Percentiles rank a stretch among this genome's conserved stretches.
Evolutionary conservation across 495 filamentous ascomycete species (phyloP).

Genomic region (Penicillium egyptiacum): DNA sequence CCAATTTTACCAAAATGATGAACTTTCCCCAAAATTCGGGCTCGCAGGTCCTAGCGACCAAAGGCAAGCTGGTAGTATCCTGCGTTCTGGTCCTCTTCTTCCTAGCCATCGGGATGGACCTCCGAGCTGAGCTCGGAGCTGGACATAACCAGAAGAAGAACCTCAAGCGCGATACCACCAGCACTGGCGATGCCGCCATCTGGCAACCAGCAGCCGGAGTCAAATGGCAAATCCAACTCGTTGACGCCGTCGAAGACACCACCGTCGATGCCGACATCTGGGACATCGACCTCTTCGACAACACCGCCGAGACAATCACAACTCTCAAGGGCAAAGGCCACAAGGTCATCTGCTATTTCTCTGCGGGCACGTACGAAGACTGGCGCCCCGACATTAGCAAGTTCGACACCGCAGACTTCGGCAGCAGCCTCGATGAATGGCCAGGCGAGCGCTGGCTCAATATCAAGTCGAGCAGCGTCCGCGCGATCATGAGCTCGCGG

Average conservation of each 20-base stretch:
- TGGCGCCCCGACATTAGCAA: slow-evolving; percentile 55
- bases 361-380: slow-evolving; percentile 63
- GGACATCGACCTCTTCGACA: slow-evolving; percentile 19
- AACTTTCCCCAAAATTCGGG: background rate
- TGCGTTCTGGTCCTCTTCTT: slow-evolving; percentile 9
- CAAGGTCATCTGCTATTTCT: slow-evolving; percentile 74
- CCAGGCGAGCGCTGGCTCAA: slow-evolving; percentile 67
- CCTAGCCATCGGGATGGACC: slow-evolving; percentile 6
- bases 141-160: slow-evolving; percentile 2
- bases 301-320: slow-evolving; percentile 13
- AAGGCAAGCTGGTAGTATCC: background rate
- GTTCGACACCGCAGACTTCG: slow-evolving; percentile 55
- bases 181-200: background rate
- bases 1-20: slow-evolving; percentile 10
- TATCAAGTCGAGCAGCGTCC: slow-evolving; percentile 53
- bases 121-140: slow-evolving; percentile 6
- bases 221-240: slow-evolving; percentile 19
- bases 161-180: slow-evolving; percentile 3
- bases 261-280: slow-evolving; percentile 11
- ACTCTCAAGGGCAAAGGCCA: slow-evolving; percentile 31
- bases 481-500: slow-evolving; percentile 58
- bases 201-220: slow-evolving; percentile 16
- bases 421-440: slow-evolving; percentile 62
- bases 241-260: slow-evolving; percentile 12
- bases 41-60: slow-evolving; percentile 9